Evolutionary conservation across 495 filamentous ascomycete genomes (phyloP), one percentile per base, ranked within the genome.

Genomic region (Durotheca rogersii): DNA sequence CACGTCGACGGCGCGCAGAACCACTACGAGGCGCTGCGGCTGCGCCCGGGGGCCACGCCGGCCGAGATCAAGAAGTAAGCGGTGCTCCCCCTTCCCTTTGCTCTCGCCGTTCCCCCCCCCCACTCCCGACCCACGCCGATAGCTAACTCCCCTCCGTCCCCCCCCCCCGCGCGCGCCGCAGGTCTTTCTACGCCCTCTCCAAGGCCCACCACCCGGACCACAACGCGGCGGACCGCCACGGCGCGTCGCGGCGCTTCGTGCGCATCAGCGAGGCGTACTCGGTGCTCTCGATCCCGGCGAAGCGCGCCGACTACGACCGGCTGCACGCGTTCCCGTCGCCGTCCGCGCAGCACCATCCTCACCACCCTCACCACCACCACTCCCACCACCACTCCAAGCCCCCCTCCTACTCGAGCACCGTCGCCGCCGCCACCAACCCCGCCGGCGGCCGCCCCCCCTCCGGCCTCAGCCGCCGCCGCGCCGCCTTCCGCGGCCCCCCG

Each of bases 161-260:
- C 23, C 54, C 65, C 20, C 62, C 46, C 20, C 9, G 12, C 31
- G 30, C 35, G 5, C 30, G 9, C 43, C 67, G 27, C 49, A 87
- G 86, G 58, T 83, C 90, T 76, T 98, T 94, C 81, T 96, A 95
- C 79, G 61, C 74, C 56, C 87, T 98, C 66, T 95, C 90, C 69
- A 93, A 96, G 71, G 68, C 73, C 40, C 87, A 96, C 81, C 93
- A 98, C 74, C 93, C 93, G 10, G 93, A 98, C 80, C 84, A 79
- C 69, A 93, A 97, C 77, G 88, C 78, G 47, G 38, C 71, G 50
- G 84, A 95, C 72, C 85, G 87, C 1, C 65, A 74, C 51, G 88
- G 93, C 47, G 72, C 84, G 15, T 72, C 84, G 15, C 62, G 75
- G 25, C 88, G 86, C 65, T 98, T 98, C 80, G 81, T 91, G 70